Evolutionary conservation across 2,329 filamentous ascomycete genomes (phyloP), one percentile per base, ranked within the genome.

Genomic region (Clathrospora elynae): DNA sequence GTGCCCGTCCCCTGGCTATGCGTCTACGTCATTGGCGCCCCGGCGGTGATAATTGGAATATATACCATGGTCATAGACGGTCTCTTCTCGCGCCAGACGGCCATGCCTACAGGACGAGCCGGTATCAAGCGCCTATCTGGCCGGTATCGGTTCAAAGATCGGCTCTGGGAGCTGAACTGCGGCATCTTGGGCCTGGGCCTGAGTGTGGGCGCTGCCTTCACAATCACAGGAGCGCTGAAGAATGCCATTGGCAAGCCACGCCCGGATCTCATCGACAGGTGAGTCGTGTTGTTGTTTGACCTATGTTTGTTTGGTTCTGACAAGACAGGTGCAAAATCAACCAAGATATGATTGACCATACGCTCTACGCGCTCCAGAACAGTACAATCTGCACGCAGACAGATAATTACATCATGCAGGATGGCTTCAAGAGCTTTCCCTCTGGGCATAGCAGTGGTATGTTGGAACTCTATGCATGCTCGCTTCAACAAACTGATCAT

Each of bases 141-240:
- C 31, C 59, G 71, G 37, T 80, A 81, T 56, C 70, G 75, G 25
- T 73, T 78, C 54, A 78, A 78, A 56, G 78, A 82, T 52, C 71
- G 80, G 13, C 59, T 83, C n/a, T 83, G 80, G 80, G 79, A 83
- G 62, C 67, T 83, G 56, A 83, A 83, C 55, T 82, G 80, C 53
- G 80, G 80, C 2, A 73, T 82, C 8, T 60, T 83, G 17, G 80
- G 80, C n/a, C 64, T 83, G 42, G 59, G 78, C 11, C 62, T 83
- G 26, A 75, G 78, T 20, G 76, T 80, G 42, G 76, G 72, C 10
- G 66, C 76, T n/a, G 75, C 78, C 0, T 83, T 82, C 58, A 74
- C 80, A 14, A 78, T 83, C 34, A 83, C 80, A 47, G 68, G 78
- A 24, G 75, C 74, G 3, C 57, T 83, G 56, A 83, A 83, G 64